Conservation (phyloP, 139 green algal genomes). For the Asterochloris sp. region DNA sequence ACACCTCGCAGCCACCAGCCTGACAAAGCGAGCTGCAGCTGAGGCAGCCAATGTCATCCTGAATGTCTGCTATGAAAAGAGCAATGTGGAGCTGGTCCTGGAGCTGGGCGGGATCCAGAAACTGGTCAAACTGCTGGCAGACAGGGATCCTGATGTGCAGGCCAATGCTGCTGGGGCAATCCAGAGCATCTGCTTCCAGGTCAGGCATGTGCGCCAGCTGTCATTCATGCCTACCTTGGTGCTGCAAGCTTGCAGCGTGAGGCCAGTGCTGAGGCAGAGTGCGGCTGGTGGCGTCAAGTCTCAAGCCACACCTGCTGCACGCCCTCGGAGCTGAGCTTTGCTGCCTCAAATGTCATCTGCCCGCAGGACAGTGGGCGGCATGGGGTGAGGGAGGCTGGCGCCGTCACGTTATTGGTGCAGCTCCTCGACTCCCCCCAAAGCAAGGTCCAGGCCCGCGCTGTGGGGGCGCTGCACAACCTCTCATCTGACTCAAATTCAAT, state of each 20-base stretch:
- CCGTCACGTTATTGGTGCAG: slow-evolving; percentile 1
- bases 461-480: slow-evolving; percentile 76
- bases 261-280: too few relatives aligned
- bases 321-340: not conserved
- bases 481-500: slow-evolving; percentile 59
- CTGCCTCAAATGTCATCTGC: too few relatives aligned
- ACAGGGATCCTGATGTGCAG: slow-evolving; percentile 36
- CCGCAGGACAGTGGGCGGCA: slow-evolving; percentile 15
- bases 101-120: slow-evolving; percentile 30
- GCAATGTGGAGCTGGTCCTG: slow-evolving; percentile 45
- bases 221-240: too few relatives aligned
- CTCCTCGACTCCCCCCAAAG: slow-evolving; percentile 5
- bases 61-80: slow-evolving; percentile 72
- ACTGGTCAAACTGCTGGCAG: slow-evolving; percentile 36
- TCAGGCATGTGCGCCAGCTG: not conserved
- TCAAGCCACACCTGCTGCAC: too few relatives aligned
- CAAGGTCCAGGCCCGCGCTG: slow-evolving; percentile 52
- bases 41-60: slow-evolving; percentile 71
- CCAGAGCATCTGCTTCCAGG: slow-evolving; percentile 70
- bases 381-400: slow-evolving; percentile 3
- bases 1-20: slow-evolving; percentile 17
- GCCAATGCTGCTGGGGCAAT: slow-evolving; percentile 71
- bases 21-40: slow-evolving; percentile 32
- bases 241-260: too few relatives aligned
- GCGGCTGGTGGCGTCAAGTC: too few relatives aligned